These are phyloP conservation scores for Nakataea oryzae DNA, from an alignment of 2,329 filamentous ascomycete species.

Conservation along the genomic window DNA sequence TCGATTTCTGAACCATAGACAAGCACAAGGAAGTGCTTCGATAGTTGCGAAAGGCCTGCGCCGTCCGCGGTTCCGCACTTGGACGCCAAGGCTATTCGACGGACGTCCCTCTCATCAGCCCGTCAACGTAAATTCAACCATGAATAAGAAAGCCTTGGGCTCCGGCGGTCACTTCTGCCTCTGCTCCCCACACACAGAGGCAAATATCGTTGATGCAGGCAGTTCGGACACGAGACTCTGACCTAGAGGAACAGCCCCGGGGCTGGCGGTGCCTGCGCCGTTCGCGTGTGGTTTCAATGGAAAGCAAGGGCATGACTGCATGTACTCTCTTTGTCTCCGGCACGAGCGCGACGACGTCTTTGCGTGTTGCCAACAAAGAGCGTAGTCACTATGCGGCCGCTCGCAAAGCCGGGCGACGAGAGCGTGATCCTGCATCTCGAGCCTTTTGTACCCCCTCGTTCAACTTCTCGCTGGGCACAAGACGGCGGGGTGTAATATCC, in stretches of 20 bases:
- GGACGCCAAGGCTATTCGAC: background rate
- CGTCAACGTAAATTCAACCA: too few species aligned
- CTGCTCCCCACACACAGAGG: background rate
- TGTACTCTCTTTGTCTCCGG: background rate
- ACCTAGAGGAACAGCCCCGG: background rate
- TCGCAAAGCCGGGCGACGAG: background rate
- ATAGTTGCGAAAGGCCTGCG: background rate
- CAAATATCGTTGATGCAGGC: too few species aligned
- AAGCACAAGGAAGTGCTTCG: background rate
- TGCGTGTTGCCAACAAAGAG: background rate
- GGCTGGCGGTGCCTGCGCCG: background rate
- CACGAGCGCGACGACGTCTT: background rate
- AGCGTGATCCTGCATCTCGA: background rate
- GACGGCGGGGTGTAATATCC: background rate
- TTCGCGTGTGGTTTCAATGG: background rate
- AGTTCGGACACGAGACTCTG: background rate
- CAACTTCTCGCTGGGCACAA: background rate
- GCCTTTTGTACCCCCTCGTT: background rate
- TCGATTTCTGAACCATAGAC: background rate
- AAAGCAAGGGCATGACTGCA: background rate
- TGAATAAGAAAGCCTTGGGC: too few species aligned
- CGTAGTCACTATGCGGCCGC: background rate
- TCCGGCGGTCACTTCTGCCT: too few species aligned
- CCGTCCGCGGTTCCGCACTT: background rate
- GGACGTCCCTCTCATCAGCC: background rate